Evolutionary conservation across 2,329 filamentous ascomycete species (phyloP), one percentile per base, ranked within the genome.

Genomic region (Aspergillus carbonarius): DNA sequence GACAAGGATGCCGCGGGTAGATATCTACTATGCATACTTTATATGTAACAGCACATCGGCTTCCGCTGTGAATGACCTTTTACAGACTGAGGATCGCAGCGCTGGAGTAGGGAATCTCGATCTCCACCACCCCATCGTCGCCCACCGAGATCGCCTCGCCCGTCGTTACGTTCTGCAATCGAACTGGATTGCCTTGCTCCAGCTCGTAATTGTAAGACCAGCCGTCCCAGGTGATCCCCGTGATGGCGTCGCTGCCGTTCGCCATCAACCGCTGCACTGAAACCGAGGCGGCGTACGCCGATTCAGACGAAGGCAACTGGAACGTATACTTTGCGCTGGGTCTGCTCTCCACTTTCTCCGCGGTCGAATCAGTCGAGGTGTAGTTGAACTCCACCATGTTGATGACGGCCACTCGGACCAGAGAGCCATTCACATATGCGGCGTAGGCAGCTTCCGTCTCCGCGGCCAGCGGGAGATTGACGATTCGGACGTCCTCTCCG

Each of bases 191-290:
- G 0, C 85, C 86, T 4, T 75, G 63, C 10, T 82, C 78, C 51
- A 88, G 71, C 70, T 88, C 85, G 58, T 81, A 82, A 65, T 88
- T 84, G 63, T 85, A 89, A 61, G 83, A 88, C 67, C 76, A 79
- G 1, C 85, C 85, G 69, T 88, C 83, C 74, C 81, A 88, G 0
- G 83, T 83, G 44, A 88, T 81, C 0, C 85, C 85, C 0, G 82
- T 82, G 20, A 87, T 81, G 8, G 86, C 85, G 72, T 88, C 84
- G 61, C 83, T 87, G 0, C 86, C 86, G 69, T 87, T 87, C 1
- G 86, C 85, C 50, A 76, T 68, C 32, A 88, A 70, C 25, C 85
- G 73, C 66, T 83, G 76, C 52, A 86, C 75, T 0, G 58, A 62
- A 2, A 75, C 68, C 1, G 63, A 66, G 18, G 63, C 63, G 62